These are phyloP conservation scores for Pythium guiyangense DNA, from an alignment of 352 stramenopile species.

Conservation along the genomic window DNA sequence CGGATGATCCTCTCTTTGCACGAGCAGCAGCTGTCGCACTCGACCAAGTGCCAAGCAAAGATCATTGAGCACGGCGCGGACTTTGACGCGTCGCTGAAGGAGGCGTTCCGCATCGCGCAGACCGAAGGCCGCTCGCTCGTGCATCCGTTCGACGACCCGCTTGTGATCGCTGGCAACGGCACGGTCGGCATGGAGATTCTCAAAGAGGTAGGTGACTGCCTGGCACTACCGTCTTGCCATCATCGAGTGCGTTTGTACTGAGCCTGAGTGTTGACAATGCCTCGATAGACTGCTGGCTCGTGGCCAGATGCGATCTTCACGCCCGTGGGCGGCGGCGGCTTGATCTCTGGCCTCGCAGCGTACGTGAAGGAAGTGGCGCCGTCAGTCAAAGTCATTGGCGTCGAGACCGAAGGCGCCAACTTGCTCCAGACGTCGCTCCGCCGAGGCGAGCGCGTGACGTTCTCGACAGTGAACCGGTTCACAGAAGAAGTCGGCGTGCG, in stretches of 20 bases:
- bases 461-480: conserved; percentile 95
- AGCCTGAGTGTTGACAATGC: conserved; percentile 1
- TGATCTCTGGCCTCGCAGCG: conserved; percentile 94
- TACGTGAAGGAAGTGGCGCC: conserved; percentile 86
- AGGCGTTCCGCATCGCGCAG: conserved; percentile 89
- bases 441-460: conserved; percentile 78
- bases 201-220: conserved; percentile 41
- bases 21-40: conserved; percentile 26
- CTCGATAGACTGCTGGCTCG: conserved; percentile 62
- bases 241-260: neutral
- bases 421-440: conserved; percentile 91
- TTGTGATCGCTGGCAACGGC: conserved; percentile 97
- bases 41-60: conserved; percentile 70
- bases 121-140: conserved; percentile 93
- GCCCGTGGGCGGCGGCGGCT: conserved; percentile 95
- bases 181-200: conserved; percentile 95
- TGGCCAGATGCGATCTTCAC: conserved; percentile 95
- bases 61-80: conserved; percentile 95
- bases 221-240: neutral
- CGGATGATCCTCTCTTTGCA: neutral
- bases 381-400: conserved; percentile 94
- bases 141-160: conserved; percentile 97
- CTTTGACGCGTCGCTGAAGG: conserved; percentile 94
- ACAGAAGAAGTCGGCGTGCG: conserved; percentile 96
- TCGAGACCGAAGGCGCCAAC: conserved; percentile 94